Evolutionary conservation across 2,329 filamentous ascomycete species (phyloP), one percentile per base, ranked within the genome.

Genomic region (Penicillium verrucosum): DNA sequence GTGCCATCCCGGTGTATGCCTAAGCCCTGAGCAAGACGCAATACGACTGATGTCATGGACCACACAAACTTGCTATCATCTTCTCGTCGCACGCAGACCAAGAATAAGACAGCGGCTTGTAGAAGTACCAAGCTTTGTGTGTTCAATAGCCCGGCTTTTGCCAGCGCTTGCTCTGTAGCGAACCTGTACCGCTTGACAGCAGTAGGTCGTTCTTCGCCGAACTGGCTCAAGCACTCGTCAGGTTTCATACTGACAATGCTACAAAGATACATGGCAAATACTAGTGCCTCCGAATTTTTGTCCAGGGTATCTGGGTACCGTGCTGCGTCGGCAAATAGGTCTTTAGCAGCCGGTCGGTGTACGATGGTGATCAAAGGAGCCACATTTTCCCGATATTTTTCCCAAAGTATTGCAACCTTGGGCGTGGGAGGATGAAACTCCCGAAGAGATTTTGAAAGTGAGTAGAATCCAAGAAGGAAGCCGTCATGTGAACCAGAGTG

Each of bases 201-300:
- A 1, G 73, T 62, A 7, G 73, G 62, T 53, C 83, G 80, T 32
- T 82, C 79, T 68, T 84, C 79, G 11, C 81, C 81, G 37, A 86
- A 75, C 23, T 73, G 68, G 14, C 69, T 62, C 29, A 74, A 59
- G 68, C 72, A 81, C 59, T 74, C 75, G 59, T 76, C 75, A 56
- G 62, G 68, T 40, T 61, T 74, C 71, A 72, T 71, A 60, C 71
- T 75, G 63, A 71, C 70, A 3, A 85, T 75, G 0, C 82, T 80
- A 1, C 78, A 79, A 58, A 86, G 83, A 68, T 87, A 88, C 44
- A 89, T 81, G 8, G 83, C 74, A 64, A 88, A 87, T 2, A 88
- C 70, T 27, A 87, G 70, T 4, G 81, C 78, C 66, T 88, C 85
- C 47, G 66, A 75, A 62, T 69, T 78, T 61, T 81, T 85, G 48